Evolutionary conservation across 176 grass and related monocot genomes (phyloP).

Genomic region (bread wheat (Triticum aestivum)): IWGSC_CS_RefSeq_v2.1 NC_057795.1:695249221-695249720

Average conservation of each 20-base stretch:
- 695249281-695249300: background rate
- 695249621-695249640: constrained; percentile 8
- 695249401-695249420: background rate
- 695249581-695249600: constrained; percentile 36
- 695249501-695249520: constrained; percentile 59
- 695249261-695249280: background rate
- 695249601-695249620: constrained; percentile 35
- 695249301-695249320: background rate
- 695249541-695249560: constrained; percentile 63
- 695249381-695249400: constrained; percentile 6
- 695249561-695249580: constrained; percentile 55
- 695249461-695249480: constrained; percentile 47
- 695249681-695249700: constrained; percentile 58
- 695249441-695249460: background rate
- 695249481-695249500: constrained; percentile 70
- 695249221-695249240: constrained; percentile 4
- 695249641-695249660: constrained; percentile 48
- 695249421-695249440: background rate
- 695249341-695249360: background rate
- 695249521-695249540: constrained; percentile 49
- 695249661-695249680: constrained; percentile 64
- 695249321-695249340: background rate
- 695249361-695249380: background rate
- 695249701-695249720: constrained; percentile 59
- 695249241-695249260: constrained; percentile 9